phyloP scores from a whole-genome alignment of 2,329 filamentous ascomycete species.

The Fusarium brevicatenulatum region DNA sequence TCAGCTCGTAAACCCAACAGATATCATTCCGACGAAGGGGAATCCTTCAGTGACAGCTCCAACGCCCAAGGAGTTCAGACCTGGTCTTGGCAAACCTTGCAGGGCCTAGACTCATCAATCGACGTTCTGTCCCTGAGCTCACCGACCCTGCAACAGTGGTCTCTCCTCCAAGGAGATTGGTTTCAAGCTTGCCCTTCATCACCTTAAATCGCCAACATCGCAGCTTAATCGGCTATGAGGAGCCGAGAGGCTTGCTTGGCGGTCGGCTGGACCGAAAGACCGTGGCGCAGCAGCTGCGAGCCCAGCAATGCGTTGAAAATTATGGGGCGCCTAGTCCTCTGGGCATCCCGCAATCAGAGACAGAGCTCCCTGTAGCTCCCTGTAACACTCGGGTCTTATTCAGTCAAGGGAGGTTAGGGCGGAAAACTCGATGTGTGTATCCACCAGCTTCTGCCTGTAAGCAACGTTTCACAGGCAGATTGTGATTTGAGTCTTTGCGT shows the following conservation, averaged over 20 bases:
- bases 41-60: constrained; percentile 34
- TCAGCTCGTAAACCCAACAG: constrained; percentile 15
- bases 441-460: constrained; percentile 36
- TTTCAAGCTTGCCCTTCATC: constrained; percentile 29
- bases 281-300: constrained; percentile 44
- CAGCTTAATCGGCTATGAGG: constrained; percentile 43
- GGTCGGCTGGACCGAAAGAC: constrained; percentile 44
- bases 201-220: constrained; percentile 36
- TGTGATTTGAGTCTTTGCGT: background rate
- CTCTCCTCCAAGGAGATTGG: constrained; percentile 35
- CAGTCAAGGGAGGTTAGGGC: constrained; percentile 37
- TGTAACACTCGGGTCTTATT: constrained; percentile 31
- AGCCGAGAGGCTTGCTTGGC: constrained; percentile 48
- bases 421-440: constrained; percentile 26
- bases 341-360: constrained; percentile 40
- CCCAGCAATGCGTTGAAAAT: constrained; percentile 43
- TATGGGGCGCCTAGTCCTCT: constrained; percentile 40
- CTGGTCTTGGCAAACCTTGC: constrained; percentile 30
- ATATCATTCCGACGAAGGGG: constrained; percentile 22
- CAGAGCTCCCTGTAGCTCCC: constrained; percentile 38
- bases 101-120: constrained; percentile 26
- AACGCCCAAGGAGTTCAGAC: background rate
- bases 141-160: constrained; percentile 28
- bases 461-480: constrained; percentile 19
- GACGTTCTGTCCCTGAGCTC: constrained; percentile 18